Conservation (phyloP, 371 early-diverging fungal genomes). For the Parasitella parasitica region DNA sequence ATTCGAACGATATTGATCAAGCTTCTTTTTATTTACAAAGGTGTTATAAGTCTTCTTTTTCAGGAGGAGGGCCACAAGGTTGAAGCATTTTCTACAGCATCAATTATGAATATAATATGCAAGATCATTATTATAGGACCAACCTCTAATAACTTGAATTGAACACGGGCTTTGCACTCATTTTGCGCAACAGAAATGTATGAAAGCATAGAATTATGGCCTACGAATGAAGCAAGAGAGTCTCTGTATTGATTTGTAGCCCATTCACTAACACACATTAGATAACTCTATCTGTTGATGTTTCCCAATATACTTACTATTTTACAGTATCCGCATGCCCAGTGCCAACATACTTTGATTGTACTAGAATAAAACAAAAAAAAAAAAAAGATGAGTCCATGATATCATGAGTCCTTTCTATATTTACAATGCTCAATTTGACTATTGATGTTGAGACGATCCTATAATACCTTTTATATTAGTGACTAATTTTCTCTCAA, state of each 20-base stretch:
- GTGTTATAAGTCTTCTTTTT: slow-evolving; percentile 50
- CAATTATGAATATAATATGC: background rate
- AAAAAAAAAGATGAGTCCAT: background rate
- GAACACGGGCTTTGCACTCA: slow-evolving; percentile 76
- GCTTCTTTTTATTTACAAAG: background rate
- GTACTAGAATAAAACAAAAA: slow-evolving; percentile 48
- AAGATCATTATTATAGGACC: no score
- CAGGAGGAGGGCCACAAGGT: slow-evolving; percentile 73
- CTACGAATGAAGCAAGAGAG: slow-evolving; percentile 76
- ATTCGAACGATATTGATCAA: background rate
- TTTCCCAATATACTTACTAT: slow-evolving; percentile 52
- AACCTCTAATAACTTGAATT: slow-evolving; percentile 75
- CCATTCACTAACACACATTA: slow-evolving; percentile 70
- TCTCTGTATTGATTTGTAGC: slow-evolving; percentile 83
- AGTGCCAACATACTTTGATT: slow-evolving; percentile 88
- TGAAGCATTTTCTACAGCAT: slow-evolving; percentile 73
- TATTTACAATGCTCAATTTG: slow-evolving; percentile 79
- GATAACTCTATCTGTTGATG: background rate
- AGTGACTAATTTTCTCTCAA: background rate
- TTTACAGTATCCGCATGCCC: slow-evolving; percentile 93
- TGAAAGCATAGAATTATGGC: slow-evolving; percentile 71
- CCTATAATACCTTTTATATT: slow-evolving; percentile 39
- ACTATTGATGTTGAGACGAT: slow-evolving; percentile 76
- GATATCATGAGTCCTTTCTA: background rate
- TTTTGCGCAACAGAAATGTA: slow-evolving; percentile 87